phyloP scores from a whole-genome alignment of 495 filamentous ascomycete genomes.

The Collariella sp. region DNA sequence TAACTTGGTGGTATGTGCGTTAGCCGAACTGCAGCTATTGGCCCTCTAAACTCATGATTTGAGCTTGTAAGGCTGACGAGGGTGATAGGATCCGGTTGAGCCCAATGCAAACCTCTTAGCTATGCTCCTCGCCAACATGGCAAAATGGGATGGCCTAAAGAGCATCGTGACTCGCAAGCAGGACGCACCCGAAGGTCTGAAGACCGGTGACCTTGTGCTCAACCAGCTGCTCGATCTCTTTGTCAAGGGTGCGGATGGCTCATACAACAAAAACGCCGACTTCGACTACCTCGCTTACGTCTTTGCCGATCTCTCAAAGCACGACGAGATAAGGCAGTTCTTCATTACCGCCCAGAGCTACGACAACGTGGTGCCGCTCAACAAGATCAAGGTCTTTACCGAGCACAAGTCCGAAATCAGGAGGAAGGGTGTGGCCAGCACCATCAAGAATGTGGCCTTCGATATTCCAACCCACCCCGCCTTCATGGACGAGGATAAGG shows the following conservation, averaged over 20 bases:
- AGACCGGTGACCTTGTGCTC: slow-evolving; percentile 65
- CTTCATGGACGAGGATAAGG: slow-evolving; percentile 58
- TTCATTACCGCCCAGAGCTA: slow-evolving; percentile 66
- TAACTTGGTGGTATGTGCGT: slow-evolving; percentile 63
- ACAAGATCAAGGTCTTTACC: slow-evolving; percentile 86
- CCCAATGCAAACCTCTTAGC: slow-evolving; percentile 73
- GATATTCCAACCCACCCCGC: slow-evolving; percentile 60
- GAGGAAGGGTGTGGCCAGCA: slow-evolving; percentile 81
- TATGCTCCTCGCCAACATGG: slow-evolving; percentile 89
- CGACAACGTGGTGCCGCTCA: slow-evolving; percentile 69
- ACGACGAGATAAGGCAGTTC: slow-evolving; percentile 62
- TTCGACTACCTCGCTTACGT: slow-evolving; percentile 90
- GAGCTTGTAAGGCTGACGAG: slow-evolving; percentile 2
- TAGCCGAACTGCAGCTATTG: not conserved
- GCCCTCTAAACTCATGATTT: not conserved
- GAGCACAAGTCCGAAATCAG: slow-evolving; percentile 73
- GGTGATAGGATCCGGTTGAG: slow-evolving; percentile 41
- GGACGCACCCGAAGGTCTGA: slow-evolving; percentile 45
- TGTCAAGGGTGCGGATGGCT: slow-evolving; percentile 74
- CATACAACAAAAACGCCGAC: slow-evolving; percentile 76
- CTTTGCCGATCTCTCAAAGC: slow-evolving; percentile 85
- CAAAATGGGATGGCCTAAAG: slow-evolving; percentile 65
- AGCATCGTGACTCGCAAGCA: slow-evolving; percentile 58
- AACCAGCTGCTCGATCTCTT: slow-evolving; percentile 94
- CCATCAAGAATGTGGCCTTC: slow-evolving; percentile 79